Conservation (phyloP, 2,329 filamentous ascomycete species). For the Dactylonectria macrodidyma region DNA sequence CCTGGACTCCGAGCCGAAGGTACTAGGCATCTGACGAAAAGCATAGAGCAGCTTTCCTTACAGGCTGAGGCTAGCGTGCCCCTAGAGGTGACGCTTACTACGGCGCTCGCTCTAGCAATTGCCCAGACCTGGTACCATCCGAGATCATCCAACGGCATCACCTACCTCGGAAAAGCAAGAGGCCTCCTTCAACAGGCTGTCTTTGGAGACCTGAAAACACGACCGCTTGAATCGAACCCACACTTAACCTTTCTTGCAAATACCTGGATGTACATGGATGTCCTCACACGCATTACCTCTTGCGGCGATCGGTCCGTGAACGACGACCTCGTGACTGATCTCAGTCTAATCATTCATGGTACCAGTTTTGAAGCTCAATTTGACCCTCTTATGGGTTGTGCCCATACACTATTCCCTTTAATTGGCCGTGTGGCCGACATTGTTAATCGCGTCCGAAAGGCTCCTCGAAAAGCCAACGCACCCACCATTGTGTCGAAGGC, state of each 20-base stretch:
- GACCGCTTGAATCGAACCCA: background rate
- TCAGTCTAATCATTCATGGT: background rate
- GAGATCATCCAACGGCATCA: slow-evolving; percentile 30
- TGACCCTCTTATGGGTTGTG: slow-evolving; percentile 35
- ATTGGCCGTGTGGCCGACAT: slow-evolving; percentile 35
- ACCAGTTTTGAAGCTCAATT: slow-evolving; percentile 8
- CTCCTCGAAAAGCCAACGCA: slow-evolving; percentile 15
- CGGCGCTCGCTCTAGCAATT: slow-evolving; percentile 27
- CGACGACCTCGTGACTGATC: slow-evolving; percentile 23
- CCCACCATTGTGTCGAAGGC: slow-evolving; percentile 24
- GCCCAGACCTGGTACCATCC: slow-evolving; percentile 37
- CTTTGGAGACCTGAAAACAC: slow-evolving; percentile 2
- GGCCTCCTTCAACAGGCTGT: slow-evolving; percentile 24
- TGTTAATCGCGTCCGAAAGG: slow-evolving; percentile 25
- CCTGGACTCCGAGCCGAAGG: slow-evolving; percentile 29
- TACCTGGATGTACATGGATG: slow-evolving; percentile 37
- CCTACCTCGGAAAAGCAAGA: slow-evolving; percentile 23
- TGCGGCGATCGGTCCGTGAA: slow-evolving; percentile 16
- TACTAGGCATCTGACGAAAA: slow-evolving; percentile 19
- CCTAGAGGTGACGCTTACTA: slow-evolving; percentile 25
- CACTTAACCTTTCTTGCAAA: slow-evolving; percentile 32
- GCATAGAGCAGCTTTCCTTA: slow-evolving; percentile 22
- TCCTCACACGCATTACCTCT: slow-evolving; percentile 32
- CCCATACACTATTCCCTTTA: slow-evolving; percentile 28
- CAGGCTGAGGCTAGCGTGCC: slow-evolving; percentile 11